Percentiles rank a stretch among this genome's conserved stretches.
Conservation (phyloP, 352 stramenopile species). For the Pythium periplocum region DNA sequence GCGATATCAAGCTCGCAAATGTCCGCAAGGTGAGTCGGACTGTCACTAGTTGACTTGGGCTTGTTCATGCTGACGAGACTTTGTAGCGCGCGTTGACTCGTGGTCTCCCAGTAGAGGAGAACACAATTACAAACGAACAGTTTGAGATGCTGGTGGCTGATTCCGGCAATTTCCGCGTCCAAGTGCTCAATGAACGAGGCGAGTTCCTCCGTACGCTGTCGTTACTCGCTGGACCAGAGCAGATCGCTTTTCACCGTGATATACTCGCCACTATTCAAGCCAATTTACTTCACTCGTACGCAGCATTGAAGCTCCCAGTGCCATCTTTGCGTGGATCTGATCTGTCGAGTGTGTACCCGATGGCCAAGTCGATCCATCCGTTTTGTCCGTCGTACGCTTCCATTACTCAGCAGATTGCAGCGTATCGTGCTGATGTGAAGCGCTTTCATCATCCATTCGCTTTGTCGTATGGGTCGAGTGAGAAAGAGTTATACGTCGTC, state of each 20-base stretch:
- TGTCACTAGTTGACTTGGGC: background rate
- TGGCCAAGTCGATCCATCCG: constrained; percentile 43
- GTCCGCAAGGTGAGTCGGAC: constrained; percentile 44
- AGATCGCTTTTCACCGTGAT: constrained; percentile 35
- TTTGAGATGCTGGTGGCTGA: constrained; percentile 69
- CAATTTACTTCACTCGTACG: constrained; percentile 26
- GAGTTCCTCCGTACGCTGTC: constrained; percentile 47
- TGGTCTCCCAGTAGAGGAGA: constrained; percentile 26
- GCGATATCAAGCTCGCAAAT: constrained; percentile 51
- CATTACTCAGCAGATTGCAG: constrained; percentile 25
- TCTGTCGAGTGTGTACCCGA: constrained; percentile 24
- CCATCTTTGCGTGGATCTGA: constrained; percentile 23
- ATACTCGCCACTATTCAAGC: constrained; percentile 24
- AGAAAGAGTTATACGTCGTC: constrained; percentile 35
- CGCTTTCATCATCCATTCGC: constrained; percentile 44
- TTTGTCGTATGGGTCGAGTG: constrained; percentile 23
- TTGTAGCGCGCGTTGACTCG: constrained; percentile 34
- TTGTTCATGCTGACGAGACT: too few relatives aligned
- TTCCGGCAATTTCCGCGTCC: constrained; percentile 57
- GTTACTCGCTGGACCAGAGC: constrained; percentile 32
- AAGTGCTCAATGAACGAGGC: constrained; percentile 60
- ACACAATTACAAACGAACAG: constrained; percentile 47
- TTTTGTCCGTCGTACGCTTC: constrained; percentile 25
- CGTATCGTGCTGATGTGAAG: constrained; percentile 22
- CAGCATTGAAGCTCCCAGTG: constrained; percentile 12